Evolutionary conservation across 1,284 basidiomycete species (phyloP).

Genomic region (Cryptococcus sp.): DNA sequence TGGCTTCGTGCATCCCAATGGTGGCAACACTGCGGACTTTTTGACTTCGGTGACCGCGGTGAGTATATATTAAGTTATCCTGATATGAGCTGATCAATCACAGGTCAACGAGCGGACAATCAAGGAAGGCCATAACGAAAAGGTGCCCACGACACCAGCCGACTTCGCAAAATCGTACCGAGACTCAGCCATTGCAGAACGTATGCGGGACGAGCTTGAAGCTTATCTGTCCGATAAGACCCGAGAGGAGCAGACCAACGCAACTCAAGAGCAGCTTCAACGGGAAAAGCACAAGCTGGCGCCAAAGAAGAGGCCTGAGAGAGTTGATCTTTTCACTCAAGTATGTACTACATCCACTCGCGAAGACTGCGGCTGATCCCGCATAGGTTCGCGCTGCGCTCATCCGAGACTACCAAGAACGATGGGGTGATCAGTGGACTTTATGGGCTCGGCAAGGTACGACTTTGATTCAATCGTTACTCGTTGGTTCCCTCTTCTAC

Average conservation of each 20-base stretch:
- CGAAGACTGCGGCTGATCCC: not conserved
- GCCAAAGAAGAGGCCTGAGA: constrained; percentile 30
- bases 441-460: constrained; percentile 44
- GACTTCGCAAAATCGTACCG: constrained; percentile 57
- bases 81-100: too few relatives aligned
- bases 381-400: constrained; percentile 32
- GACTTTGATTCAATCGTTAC: constrained; percentile 38
- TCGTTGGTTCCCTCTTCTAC: constrained; percentile 74
- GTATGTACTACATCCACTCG: not conserved
- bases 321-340: constrained; percentile 38
- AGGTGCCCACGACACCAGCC: constrained; percentile 61
- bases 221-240: constrained; percentile 27
- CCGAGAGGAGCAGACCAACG: constrained; percentile 23
- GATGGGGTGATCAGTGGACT: constrained; percentile 48
- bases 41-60: constrained; percentile 61
- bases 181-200: constrained; percentile 31
- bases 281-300: constrained; percentile 34
- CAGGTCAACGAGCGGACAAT: constrained; percentile 59
- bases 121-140: constrained; percentile 55
- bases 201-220: constrained; percentile 41
- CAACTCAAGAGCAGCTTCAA: constrained; percentile 21
- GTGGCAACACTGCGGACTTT: constrained; percentile 61
- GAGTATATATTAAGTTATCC: constrained; percentile 13
- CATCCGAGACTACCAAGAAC: constrained; percentile 44
- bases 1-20: constrained; percentile 63